Conservation (phyloP, 2,329 filamentous ascomycete species). For the Monosporascus ibericus region DNA sequence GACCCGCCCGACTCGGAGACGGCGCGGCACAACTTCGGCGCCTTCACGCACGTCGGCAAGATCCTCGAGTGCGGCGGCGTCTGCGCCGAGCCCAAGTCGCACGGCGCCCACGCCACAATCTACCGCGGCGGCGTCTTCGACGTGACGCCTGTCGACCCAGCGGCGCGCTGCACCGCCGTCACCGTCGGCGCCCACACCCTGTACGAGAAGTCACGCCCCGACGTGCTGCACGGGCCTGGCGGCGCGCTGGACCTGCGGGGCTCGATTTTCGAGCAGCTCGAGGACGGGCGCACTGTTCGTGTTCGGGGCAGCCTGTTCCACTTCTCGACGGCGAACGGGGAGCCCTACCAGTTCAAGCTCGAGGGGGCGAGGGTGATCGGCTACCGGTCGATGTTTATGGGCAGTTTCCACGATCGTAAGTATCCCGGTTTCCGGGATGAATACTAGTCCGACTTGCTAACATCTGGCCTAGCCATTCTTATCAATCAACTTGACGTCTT, state of each 20-base stretch:
- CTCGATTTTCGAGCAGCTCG: constrained; percentile 36
- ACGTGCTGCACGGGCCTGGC: constrained; percentile 43
- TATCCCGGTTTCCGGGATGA: not conserved
- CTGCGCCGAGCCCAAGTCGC: constrained; percentile 41
- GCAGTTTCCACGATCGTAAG: constrained; percentile 36
- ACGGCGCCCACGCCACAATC: constrained; percentile 34
- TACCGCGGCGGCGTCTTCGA: constrained; percentile 39
- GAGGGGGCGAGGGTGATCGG: constrained; percentile 39
- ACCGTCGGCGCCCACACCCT: constrained; percentile 48
- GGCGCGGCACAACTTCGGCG: constrained; percentile 21
- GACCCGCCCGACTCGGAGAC: constrained; percentile 5
- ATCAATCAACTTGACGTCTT: constrained; percentile 34
- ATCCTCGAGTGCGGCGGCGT: constrained; percentile 47
- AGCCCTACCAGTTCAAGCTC: constrained; percentile 41
- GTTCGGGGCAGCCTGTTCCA: constrained; percentile 34
- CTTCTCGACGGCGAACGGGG: constrained; percentile 15
- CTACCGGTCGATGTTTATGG: constrained; percentile 39
- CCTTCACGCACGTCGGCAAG: constrained; percentile 47
- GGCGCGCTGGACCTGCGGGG: constrained; percentile 36
- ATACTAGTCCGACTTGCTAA: not conserved
- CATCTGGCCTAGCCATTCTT: constrained; percentile 28
- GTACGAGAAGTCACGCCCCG: constrained; percentile 49
- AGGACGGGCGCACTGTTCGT: constrained; percentile 31
- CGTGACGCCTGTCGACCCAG: constrained; percentile 33
- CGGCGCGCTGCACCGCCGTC: constrained; percentile 36